phyloP scores from a whole-genome alignment of 176 grass and related monocot genomes.

The Urochloa ruziziensis region DNA sequence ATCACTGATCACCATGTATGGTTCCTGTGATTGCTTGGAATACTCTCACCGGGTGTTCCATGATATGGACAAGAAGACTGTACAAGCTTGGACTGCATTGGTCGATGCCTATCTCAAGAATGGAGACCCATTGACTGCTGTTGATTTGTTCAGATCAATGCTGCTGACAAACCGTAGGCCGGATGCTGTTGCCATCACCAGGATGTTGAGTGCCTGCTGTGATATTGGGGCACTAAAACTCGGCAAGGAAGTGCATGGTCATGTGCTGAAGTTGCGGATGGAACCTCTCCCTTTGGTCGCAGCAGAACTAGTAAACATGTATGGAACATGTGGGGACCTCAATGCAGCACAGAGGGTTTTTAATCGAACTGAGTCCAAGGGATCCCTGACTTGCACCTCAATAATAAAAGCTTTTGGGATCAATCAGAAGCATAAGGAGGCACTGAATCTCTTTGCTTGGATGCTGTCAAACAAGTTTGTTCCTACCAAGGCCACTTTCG shows the following conservation, averaged over 20 bases:
- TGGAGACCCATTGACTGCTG: conserved; percentile 44
- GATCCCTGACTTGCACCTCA: conserved; percentile 72
- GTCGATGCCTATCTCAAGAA: conserved; percentile 87
- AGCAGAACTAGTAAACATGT: conserved; percentile 72
- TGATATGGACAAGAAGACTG: conserved; percentile 68
- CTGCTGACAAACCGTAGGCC: conserved; percentile 39
- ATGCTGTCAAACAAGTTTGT: conserved; percentile 72
- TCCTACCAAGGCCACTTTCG: conserved; percentile 68
- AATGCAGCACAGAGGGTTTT: conserved; percentile 66
- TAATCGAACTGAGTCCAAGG: conserved; percentile 54
- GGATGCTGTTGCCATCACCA: conserved; percentile 70
- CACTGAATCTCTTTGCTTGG: conserved; percentile 66
- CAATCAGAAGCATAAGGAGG: conserved; percentile 62
- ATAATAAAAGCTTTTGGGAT: conserved; percentile 79
- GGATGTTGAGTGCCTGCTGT: conserved; percentile 64
- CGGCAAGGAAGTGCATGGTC: conserved; percentile 67
- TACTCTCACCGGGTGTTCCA: conserved; percentile 69
- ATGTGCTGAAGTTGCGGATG: conserved; percentile 64
- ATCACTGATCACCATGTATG: conserved; percentile 79
- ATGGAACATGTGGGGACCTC: conserved; percentile 68
- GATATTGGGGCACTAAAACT: conserved; percentile 43
- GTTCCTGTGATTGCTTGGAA: conserved; percentile 42
- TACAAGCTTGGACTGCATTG: conserved; percentile 80
- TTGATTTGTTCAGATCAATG: conserved; percentile 80
- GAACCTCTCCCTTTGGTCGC: conserved; percentile 58